phyloP scores from a whole-genome alignment of 2,329 filamentous ascomycete species.

The Onygena corvina region DNA sequence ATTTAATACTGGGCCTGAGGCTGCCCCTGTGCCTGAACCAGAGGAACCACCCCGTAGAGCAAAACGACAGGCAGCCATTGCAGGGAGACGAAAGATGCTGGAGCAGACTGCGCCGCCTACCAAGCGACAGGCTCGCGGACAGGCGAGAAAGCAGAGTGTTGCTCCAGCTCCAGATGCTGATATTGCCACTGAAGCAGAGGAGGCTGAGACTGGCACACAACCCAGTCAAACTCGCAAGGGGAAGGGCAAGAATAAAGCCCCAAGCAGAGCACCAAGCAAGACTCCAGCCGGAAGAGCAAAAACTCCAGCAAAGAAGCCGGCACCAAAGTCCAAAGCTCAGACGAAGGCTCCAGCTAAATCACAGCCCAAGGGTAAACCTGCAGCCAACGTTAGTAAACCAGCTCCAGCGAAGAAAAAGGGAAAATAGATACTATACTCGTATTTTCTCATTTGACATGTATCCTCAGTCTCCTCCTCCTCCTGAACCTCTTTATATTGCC shows the following conservation, averaged over 20 bases:
- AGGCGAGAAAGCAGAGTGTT: background rate
- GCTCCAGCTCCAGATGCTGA: background rate
- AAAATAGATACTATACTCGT: background rate
- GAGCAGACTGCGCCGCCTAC: background rate
- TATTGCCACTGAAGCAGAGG: background rate
- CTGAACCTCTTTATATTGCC: background rate
- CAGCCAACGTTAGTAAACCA: background rate
- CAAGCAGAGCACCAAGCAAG: background rate
- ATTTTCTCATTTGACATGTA: too few species aligned
- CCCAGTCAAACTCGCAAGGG: background rate
- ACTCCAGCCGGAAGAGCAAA: background rate
- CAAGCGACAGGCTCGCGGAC: background rate
- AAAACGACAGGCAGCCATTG: constrained; percentile 5
- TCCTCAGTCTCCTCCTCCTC: too few species aligned
- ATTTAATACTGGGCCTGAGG: background rate
- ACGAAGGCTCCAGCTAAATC: background rate
- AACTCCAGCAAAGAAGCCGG: background rate
- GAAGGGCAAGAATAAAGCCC: background rate
- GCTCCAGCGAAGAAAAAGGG: background rate
- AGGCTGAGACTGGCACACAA: background rate
- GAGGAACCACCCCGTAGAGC: background rate
- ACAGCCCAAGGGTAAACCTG: background rate
- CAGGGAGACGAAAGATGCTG: background rate
- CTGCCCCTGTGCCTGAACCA: too few species aligned
- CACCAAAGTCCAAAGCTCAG: background rate